Percentiles rank a stretch among this genome's conserved stretches.
Conservation (phyloP, 345 rosid genomes). For the Aquilaria malaccensis region DNA sequence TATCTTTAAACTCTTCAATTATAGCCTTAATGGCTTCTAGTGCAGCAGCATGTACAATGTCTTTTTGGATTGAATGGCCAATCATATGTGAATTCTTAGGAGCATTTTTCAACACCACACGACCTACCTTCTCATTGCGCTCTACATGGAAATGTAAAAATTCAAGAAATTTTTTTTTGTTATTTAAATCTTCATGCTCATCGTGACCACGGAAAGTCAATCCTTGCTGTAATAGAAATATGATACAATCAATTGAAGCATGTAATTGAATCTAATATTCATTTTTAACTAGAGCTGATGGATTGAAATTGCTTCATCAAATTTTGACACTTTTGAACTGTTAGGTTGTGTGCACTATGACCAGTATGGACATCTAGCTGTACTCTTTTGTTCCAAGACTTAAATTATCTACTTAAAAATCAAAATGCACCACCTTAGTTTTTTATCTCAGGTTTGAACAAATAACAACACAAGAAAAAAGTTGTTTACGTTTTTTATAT, state of each 20-base stretch:
- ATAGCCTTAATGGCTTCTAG: too few species aligned
- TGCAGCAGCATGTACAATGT: too few species aligned
- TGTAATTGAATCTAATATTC: background rate
- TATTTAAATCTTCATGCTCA: constrained; percentile 3
- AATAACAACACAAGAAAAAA: constrained; percentile 1
- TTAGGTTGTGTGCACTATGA: too few species aligned
- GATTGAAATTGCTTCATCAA: constrained; percentile 7
- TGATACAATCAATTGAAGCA: background rate
- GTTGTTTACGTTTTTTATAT: background rate
- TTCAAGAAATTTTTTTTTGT: constrained; percentile 9
- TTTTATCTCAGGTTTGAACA: background rate
- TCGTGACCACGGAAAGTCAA: constrained; percentile 10
- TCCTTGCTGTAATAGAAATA: constrained; percentile 4
- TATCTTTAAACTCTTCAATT: too few species aligned
- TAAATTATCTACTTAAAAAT: background rate
- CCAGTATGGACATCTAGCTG: background rate
- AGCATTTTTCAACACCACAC: constrained; percentile 4
- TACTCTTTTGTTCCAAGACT: background rate
- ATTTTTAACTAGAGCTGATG: background rate
- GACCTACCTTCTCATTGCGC: background rate
- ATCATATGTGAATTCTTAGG: background rate
- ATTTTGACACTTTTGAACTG: background rate
- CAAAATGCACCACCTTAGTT: background rate
- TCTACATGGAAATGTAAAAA: background rate
- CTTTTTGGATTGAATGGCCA: background rate